Base-by-base conservation (phyloP, 306 rosid genomes). In the Coriaria nepalensis region DNA sequence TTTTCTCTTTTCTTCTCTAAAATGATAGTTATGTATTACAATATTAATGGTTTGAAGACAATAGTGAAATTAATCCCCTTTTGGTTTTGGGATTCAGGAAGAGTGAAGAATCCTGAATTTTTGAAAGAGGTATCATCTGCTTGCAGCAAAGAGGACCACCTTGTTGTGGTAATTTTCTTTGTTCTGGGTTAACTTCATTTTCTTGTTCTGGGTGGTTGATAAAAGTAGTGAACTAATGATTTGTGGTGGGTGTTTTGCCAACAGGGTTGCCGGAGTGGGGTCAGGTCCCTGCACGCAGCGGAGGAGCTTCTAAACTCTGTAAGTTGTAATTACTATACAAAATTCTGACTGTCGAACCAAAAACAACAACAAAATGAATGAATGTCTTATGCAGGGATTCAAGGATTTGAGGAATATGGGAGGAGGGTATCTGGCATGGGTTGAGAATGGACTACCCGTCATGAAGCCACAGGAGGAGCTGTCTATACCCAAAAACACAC, bases 241-340 rank as follows among this genome's bases (percentile, higher is more conserved):
- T 38, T 40, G 7, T 35, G 55, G 20, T 67, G 39, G 9, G 32
- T 58, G 54, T 13, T 11, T 14, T 5, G 2, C 14, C 6, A 7
- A 8, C 41, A 90, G 97, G 95, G 95, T 60, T 90, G 97, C 40
- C 73, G 75, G 63, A 68, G 74, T 55, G 97, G 97, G 44, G 70
- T 71, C 33, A 68, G 95, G 70, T 90, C 97, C 50, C 51, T 77
- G 12, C 50, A 33, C 50, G 97, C 97, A 54, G 37, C 79, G 36
- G 14, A 71, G 43, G 95, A 79, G 47, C 80, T 90, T 68, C 60
- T 49, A 2, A 65, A 64, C 37, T 62, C 70, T 45, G 97, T 90
- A 57, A 73, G 97, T 9, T 55, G 46, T 34, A 60, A 6, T 14
- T 4, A 15, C n/a, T 5, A 32, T 4, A 9, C 45, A 13, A 38